Evolutionary conservation across 192 early-diverging fungal species (phyloP), one percentile per base, ranked within the genome.

Genomic region (Coemansia sp.): DNA sequence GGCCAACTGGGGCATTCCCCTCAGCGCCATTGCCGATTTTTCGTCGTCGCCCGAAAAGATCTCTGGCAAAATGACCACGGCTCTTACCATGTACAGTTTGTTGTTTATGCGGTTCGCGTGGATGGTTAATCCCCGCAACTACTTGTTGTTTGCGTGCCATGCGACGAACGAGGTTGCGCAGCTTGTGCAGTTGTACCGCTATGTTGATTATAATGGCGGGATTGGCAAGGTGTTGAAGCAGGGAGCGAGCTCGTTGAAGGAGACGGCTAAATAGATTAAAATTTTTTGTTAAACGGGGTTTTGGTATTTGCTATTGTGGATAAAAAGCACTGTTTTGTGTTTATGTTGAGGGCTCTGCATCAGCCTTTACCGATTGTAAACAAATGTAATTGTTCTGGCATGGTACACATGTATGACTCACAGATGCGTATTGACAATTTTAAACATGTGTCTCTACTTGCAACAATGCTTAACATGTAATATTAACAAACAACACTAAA

Each of bases 91-190:
- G 14, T 98, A 97, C 79, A 96, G 94, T 35, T 67, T 84, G 25
- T 73, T 95, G 60, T 98, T 98, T 70, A 95, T 95, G 94, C 88
- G 94, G 25, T 98, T 98, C 66, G 93, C 96, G 2, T 91, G 90
- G 85, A 87, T 88, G 82, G 96, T 98, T 15, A 85, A 87, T 59
- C 96, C 96, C 2, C 62, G 87, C 47, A 98, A 98, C 83, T 87
- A 89, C 66, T 83, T 98, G 24, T 83, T 98, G 65, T 94, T 98
- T 72, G 94, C 92, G 10, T 94, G 92, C 84, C 96, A 98, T 64
- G 84, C 86, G 24, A 90, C 92, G 15, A 98, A 98, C 78, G 93
- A 94, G 79, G 73, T 38, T 9, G 92, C 90, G n/a, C 96, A 98
- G 82, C 75, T 95, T 51, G 75, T 84, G 2, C 96, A 98, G 76